A percentile compares a stretch with the other conserved stretches of the same genome.
These are phyloP conservation scores for Mariannaea elegans DNA, from an alignment of 2,329 filamentous ascomycete genomes.

Conservation along the genomic window DNA sequence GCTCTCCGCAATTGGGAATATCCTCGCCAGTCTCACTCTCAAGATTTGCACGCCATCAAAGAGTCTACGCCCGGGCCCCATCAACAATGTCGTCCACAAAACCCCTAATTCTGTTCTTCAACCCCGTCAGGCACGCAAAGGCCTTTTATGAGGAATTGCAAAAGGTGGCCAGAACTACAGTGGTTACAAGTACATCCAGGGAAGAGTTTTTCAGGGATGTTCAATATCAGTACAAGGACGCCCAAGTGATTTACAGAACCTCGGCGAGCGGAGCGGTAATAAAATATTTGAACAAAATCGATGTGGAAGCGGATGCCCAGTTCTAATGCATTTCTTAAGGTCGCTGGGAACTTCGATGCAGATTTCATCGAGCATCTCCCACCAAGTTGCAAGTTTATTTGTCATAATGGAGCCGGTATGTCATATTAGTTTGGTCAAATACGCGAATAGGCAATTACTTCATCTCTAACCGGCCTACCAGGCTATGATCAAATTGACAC, in stretches of 20 bases:
- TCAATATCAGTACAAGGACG: slow-evolving; percentile 30
- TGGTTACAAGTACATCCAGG: slow-evolving; percentile 31
- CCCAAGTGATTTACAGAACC: slow-evolving; percentile 33
- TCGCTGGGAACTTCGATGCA: slow-evolving; percentile 27
- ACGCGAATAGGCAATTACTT: not conserved
- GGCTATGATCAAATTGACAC: slow-evolving; percentile 77
- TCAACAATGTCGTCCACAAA: slow-evolving; percentile 12
- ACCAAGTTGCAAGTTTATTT: slow-evolving; percentile 54
- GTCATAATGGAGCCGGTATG: slow-evolving; percentile 50
- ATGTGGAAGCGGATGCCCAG: too few species aligned
- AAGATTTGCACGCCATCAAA: too few species aligned
- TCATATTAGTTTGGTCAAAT: too few species aligned
- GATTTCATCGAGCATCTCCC: slow-evolving; percentile 28
- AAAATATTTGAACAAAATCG: too few species aligned
- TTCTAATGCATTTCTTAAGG: slow-evolving; percentile 6
- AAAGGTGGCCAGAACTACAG: slow-evolving; percentile 20
- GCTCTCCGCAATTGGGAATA: too few species aligned
- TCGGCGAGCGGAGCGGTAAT: slow-evolving; percentile 36
- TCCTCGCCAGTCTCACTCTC: too few species aligned
- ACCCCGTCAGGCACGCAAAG: slow-evolving; percentile 28
- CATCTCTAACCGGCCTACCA: not conserved
- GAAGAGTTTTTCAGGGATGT: slow-evolving; percentile 29
- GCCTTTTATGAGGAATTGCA: slow-evolving; percentile 23
- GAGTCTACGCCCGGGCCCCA: not conserved
- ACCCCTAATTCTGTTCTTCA: slow-evolving; percentile 35